Evolutionary conservation across 2,329 filamentous ascomycete genomes (phyloP), one percentile per base, ranked within the genome.

Genomic region (Fusarium drepaniforme): DNA sequence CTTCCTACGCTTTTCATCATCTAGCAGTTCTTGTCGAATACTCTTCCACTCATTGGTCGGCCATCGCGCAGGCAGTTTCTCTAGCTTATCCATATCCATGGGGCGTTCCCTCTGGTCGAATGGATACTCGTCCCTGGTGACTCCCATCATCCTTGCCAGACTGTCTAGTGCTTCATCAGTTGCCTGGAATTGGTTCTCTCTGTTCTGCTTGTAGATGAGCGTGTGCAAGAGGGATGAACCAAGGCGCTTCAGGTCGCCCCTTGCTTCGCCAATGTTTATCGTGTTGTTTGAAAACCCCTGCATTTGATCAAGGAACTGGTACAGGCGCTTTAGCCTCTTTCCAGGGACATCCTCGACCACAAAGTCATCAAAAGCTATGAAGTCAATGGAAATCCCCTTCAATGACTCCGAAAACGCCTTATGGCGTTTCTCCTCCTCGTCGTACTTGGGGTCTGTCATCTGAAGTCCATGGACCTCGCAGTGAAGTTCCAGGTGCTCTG

Each of bases 231-330:
- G 51, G 11, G 73, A 79, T 16, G 77, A 68, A 5, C 76, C 76
- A n/a, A 79, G 66, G 8, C 77, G 76, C 63, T 76, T 79, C 15
- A 79, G 58, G 42, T 79, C 77, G 1, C 76, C 71, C 37, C 64
- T 71, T 49, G 73, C 77, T 51, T 72, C 53, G 3, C 76, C 76
- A 2, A 63, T 35, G 7, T 49, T 72, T 37, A 66, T 61, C 11
- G 33, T 44, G 4, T 13, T 30, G n/a, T 7, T 4, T 1, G 23
- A 25, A 44, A 71, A 75, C 8, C 70, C 71, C 53, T 79, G 77
- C 18, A 68, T 57, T 66, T 79, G 68, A 13, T 79, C 75, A 8
- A 79, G 70, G 49, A 78, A 71, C 9, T 35, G 58, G 35, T 68
- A 73, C 13, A 79, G 59, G 9, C 77, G 68, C 9, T 21, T 16